Evolutionary conservation across 108 stramenopile genomes (phyloP).

Genomic region (Discostella stelligeroides): DNA sequence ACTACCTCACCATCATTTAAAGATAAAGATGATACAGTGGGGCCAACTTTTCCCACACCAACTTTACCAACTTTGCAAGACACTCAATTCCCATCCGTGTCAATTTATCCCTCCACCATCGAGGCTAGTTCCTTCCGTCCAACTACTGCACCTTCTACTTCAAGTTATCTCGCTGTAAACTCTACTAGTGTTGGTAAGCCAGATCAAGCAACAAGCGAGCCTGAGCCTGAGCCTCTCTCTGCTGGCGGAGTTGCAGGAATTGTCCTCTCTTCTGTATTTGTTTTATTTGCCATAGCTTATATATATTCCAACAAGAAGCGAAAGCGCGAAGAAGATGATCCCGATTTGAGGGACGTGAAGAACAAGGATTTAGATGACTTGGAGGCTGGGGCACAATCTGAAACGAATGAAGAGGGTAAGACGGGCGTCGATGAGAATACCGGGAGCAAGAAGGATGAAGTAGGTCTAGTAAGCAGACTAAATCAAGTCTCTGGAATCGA

Average conservation of each 20-base stretch:
- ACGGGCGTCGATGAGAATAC: conserved; percentile 22
- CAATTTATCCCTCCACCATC: background rate
- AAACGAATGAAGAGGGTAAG: conserved; percentile 11
- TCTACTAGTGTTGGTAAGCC: background rate
- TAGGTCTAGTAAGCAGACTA: background rate
- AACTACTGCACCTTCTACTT: background rate
- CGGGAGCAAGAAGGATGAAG: conserved; percentile 10
- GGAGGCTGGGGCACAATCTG: background rate
- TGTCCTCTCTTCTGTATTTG: conserved; percentile 22
- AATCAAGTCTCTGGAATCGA: too few species aligned
- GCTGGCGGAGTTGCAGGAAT: conserved; percentile 43
- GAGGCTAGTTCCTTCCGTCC: background rate
- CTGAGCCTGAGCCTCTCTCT: conserved; percentile 22
- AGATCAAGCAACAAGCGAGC: background rate
- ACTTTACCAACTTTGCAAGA: conserved; percentile 13
- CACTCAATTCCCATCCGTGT: conserved; percentile 6
- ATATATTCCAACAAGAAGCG: conserved; percentile 11
- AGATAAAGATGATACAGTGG: background rate
- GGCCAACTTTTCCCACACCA: conserved; percentile 7
- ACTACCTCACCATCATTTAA: background rate
- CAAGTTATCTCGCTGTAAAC: background rate
- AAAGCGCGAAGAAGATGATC: conserved; percentile 7
- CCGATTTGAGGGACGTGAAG: conserved; percentile 8
- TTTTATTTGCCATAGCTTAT: conserved; percentile 10
- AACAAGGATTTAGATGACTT: conserved; percentile 12